phyloP scores from a whole-genome alignment of 306 rosid species.

The Malus domestica region ASM211411v1 NC_041795.1:13169001-13169500 shows the following conservation, averaged over 20 bases:
- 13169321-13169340: background rate
- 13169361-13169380: background rate
- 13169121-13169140: constrained; percentile 12
- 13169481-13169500: background rate
- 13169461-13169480: background rate
- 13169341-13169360: background rate
- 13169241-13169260: constrained; percentile 97
- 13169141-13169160: constrained; percentile 47
- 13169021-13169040: constrained; percentile 84
- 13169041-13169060: constrained; percentile 56
- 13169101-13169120: background rate
- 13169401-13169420: background rate
- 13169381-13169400: background rate
- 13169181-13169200: constrained; percentile 81
- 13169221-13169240: constrained; percentile 96
- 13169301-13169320: background rate
- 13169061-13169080: constrained; percentile 75
- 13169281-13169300: background rate
- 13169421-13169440: background rate
- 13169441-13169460: background rate
- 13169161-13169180: constrained; percentile 93
- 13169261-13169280: constrained; percentile 25
- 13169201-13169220: constrained; percentile 94
- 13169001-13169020: constrained; percentile 78
- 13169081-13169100: constrained; percentile 4